Evolutionary conservation across 1,284 basidiomycete genomes (phyloP).

Genomic region (Puccinia horiana): DNA sequence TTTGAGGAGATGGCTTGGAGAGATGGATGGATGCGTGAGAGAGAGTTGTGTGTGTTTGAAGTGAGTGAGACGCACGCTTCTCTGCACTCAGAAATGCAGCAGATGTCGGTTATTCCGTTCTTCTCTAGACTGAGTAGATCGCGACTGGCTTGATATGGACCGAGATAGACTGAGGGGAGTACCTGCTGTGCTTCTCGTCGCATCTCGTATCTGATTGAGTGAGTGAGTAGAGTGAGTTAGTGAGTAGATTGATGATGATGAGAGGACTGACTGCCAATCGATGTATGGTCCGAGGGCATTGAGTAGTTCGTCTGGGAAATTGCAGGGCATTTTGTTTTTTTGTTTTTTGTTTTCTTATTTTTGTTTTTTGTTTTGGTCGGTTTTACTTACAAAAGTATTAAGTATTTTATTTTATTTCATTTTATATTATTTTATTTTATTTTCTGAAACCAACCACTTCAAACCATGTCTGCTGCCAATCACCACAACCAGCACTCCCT

Average conservation of each 20-base stretch:
- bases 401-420: background rate
- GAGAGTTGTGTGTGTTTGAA: background rate
- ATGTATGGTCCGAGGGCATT: slow-evolving; percentile 16
- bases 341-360: no score
- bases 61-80: slow-evolving; percentile 62
- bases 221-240: background rate
- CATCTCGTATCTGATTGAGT: slow-evolving; percentile 79
- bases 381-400: background rate
- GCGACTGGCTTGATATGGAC: slow-evolving; percentile 83
- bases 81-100: slow-evolving; percentile 56
- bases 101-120: slow-evolving; percentile 77
- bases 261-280: slow-evolving; percentile 33
- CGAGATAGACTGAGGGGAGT: slow-evolving; percentile 76
- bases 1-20: slow-evolving; percentile 68
- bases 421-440: background rate
- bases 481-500: background rate
- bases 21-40: no score
- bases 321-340: background rate
- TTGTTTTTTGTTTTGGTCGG: no score
- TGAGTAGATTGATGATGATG: no score
- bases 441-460: background rate
- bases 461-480: background rate
- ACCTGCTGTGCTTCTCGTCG: slow-evolving; percentile 88
- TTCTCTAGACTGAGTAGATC: slow-evolving; percentile 69
- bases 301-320: background rate